Base-by-base conservation (phyloP, 2,329 filamentous ascomycete species). In the Claviceps paspali region DNA sequence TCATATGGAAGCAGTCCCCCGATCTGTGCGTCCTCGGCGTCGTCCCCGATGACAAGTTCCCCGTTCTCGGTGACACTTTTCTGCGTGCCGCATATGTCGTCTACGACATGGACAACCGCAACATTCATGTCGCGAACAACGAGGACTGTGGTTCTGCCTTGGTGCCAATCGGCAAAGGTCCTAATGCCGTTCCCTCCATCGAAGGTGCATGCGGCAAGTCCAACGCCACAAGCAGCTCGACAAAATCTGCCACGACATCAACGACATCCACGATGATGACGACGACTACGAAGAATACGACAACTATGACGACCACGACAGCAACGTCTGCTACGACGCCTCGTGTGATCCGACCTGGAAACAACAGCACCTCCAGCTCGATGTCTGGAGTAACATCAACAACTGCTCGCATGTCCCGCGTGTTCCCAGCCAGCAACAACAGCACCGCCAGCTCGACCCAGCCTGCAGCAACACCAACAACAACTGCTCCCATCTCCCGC, bases 21-120 rank as follows among this genome's bases (percentile, higher is more conserved):
- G 46, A 41, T 22, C 43, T 49, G 17, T 57, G 61, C 31, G 59
- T 65, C 31, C 51, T 74, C 7, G 68, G 66, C 37, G 65, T 70
- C 22, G 56, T 63, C 39, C 45, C 49, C 21, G 64, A 57, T n/a
- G 51, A 60, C 5, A 45, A 49, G n/a, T 52, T 56, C 39, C 56
- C 54, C 12, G 52, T 65, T 3, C 55, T 66, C 2, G 63, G 63
- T 12, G 61, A 64, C 35, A 62, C 61, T 5, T 65, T 66, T 48
- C 52, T 66, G 22, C 55, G 63, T 8, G 55, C 61, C 17, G 59
- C 61, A 5, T 66, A 65, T 21, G 59, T 62, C 14, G 61, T 65
- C 19, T 63, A 55, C 38, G 61, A 63, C 43, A 53, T 51, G 53
- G 58, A 61, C 34, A 62, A 63, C 47, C 47, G 49, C 18, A 51